Evolutionary conservation across 441 rosid species (phyloP).

Genomic region (Populus tomentosa): DNA sequence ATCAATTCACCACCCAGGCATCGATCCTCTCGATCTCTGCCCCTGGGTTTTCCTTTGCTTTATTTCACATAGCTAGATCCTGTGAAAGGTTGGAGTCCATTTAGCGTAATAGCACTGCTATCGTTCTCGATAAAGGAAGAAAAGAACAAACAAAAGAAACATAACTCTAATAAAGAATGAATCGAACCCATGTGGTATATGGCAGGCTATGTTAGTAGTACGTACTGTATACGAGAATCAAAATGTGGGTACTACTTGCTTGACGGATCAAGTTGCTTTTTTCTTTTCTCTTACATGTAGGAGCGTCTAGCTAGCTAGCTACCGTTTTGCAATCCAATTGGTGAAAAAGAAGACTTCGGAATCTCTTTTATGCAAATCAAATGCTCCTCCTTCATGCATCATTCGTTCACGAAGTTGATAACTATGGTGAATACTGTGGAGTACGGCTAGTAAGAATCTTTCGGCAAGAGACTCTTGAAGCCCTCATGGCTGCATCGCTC

Average conservation of each 20-base stretch:
- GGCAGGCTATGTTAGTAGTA: not conserved
- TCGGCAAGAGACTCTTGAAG: constrained; percentile 17
- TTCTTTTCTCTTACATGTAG: not conserved
- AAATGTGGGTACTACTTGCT: not conserved
- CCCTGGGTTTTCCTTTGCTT: constrained; percentile 3
- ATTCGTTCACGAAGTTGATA: constrained; percentile 1
- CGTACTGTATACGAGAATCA: not conserved
- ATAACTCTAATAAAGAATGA: not conserved
- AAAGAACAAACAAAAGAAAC: too few relatives aligned
- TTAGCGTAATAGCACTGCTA: not conserved
- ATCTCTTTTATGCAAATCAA: constrained; percentile 20
- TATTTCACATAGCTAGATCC: constrained; percentile 4
- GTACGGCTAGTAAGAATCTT: constrained; percentile 13
- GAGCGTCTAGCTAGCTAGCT: not conserved
- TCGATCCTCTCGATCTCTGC: not conserved
- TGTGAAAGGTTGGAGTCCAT: constrained; percentile 27
- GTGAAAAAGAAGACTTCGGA: constrained; percentile 16
- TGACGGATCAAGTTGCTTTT: not conserved
- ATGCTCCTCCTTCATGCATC: not conserved
- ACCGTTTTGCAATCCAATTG: not conserved
- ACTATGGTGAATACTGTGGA: too few relatives aligned
- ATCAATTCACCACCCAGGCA: not conserved
- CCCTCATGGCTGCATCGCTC: not conserved
- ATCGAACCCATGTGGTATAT: not conserved
- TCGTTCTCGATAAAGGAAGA: not conserved